A percentile compares a stretch with the other conserved stretches of the same genome.
These are phyloP conservation scores for Shiraia sp. DNA, from an alignment of 2,329 filamentous ascomycete genomes.

Conservation along the genomic window DNA sequence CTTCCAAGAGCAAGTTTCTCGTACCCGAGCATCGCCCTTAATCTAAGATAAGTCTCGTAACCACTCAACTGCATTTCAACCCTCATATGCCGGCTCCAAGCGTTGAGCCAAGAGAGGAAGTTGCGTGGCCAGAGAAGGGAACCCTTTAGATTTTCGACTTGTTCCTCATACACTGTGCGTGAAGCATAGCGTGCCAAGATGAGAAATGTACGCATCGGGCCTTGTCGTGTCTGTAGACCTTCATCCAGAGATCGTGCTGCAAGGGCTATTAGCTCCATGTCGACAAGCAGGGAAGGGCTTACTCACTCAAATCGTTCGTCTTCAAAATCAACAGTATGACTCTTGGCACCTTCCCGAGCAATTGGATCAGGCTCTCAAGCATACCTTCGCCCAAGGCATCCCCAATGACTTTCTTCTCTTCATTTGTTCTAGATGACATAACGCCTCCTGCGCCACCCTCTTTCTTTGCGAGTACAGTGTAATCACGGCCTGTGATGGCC, in stretches of 20 bases:
- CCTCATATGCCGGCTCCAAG: conserved; percentile 58
- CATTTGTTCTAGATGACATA: conserved; percentile 62
- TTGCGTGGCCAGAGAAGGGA: conserved; percentile 59
- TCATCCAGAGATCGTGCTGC: conserved; percentile 84
- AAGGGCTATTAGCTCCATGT: neutral
- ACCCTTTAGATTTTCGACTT: conserved; percentile 56
- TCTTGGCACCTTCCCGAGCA: conserved; percentile 85
- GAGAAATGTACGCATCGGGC: conserved; percentile 64
- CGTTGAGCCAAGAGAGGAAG: conserved; percentile 54
- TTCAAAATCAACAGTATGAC: conserved; percentile 96
- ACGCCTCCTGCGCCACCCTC: conserved; percentile 42
- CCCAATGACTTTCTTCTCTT: conserved; percentile 87
- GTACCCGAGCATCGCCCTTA: conserved; percentile 56
- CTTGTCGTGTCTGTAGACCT: conserved; percentile 74
- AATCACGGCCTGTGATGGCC: conserved; percentile 94
- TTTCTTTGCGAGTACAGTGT: conserved; percentile 68
- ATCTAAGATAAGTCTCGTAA: conserved; percentile 61
- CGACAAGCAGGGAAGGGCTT: neutral
- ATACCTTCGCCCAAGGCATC: conserved; percentile 84
- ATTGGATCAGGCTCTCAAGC: conserved; percentile 81
- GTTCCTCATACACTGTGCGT: conserved; percentile 64
- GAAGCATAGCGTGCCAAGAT: conserved; percentile 68
- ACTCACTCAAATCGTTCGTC: conserved; percentile 86
- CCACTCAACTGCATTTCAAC: conserved; percentile 61
- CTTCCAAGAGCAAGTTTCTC: conserved; percentile 19